Conservation (phyloP, 306 rosid genomes). For the Vigna mungo region DNA sequence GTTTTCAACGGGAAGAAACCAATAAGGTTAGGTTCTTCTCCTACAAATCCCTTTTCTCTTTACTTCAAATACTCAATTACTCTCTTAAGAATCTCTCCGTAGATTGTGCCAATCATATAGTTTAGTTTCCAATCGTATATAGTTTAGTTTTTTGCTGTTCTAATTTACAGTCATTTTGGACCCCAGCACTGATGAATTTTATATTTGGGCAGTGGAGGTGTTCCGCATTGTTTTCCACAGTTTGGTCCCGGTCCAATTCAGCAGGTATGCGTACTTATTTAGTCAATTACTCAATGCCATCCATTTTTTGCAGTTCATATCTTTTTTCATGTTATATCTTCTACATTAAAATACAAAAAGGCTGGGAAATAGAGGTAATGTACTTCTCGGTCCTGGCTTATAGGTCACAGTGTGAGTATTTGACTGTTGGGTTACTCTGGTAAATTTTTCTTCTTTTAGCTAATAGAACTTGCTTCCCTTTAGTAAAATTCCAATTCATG, state of each 20-base stretch:
- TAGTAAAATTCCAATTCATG: neutral
- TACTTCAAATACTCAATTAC: no score
- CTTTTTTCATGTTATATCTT: neutral
- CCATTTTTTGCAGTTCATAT: constrained; percentile 1
- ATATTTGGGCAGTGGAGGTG: constrained; percentile 77
- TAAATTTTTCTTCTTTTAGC: neutral
- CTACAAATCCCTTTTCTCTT: neutral
- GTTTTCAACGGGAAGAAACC: constrained; percentile 89
- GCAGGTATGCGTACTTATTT: constrained; percentile 62
- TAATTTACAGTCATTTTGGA: constrained; percentile 20
- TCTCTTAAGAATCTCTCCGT: neutral
- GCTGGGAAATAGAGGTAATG: neutral
- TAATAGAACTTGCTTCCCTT: constrained; percentile 27
- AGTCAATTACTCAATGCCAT: neutral
- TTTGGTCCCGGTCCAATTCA: constrained; percentile 95
- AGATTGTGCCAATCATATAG: neutral
- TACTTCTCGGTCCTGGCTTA: constrained; percentile 12
- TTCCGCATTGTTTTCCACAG: constrained; percentile 99
- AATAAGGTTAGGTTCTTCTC: constrained; percentile 66
- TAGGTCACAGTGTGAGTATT: neutral
- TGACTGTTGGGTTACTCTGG: neutral
- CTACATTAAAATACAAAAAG: neutral
- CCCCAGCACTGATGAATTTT: constrained; percentile 48
- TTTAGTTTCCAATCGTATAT: constrained; percentile 18
- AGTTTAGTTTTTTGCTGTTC: constrained; percentile 18